A percentile compares a stretch with the other conserved stretches of the same genome.
Evolutionary conservation across 768 basidiomycete genomes (phyloP).

Genomic region (Wakefieldia striispora): DNA sequence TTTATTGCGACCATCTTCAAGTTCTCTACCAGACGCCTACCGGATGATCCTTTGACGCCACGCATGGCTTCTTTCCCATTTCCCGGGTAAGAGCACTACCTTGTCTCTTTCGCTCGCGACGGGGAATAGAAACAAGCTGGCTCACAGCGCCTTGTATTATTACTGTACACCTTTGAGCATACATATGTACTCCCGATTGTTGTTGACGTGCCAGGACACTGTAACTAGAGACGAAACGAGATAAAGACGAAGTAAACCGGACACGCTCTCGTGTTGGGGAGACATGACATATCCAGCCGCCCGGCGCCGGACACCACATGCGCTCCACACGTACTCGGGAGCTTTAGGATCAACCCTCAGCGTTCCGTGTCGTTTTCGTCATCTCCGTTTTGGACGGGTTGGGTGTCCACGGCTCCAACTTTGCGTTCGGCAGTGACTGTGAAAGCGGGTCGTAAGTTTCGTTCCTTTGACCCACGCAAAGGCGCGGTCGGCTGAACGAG

Average conservation of each 20-base stretch:
- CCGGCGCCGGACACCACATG: too few relatives aligned
- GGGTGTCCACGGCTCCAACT: neutral
- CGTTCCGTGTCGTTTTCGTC: too few relatives aligned
- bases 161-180: constrained; percentile 20
- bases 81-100: neutral
- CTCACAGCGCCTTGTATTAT: constrained; percentile 22
- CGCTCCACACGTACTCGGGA: too few relatives aligned
- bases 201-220: neutral
- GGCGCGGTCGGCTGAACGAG: neutral
- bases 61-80: neutral
- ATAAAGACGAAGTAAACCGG: too few relatives aligned
- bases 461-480: neutral
- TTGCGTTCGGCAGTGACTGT: constrained; percentile 57
- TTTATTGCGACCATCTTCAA: constrained; percentile 15
- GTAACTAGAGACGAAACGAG: neutral
- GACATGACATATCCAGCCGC: too few relatives aligned
- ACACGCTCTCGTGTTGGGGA: too few relatives aligned
- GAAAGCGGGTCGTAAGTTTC: too few relatives aligned
- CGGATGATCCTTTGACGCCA: neutral
- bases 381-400: too few relatives aligned
- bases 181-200: constrained; percentile 14
- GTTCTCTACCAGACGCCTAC: neutral
- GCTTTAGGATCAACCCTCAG: too few relatives aligned
- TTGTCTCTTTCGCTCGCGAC: neutral
- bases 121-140: constrained; percentile 8